Conservation (phyloP, 1,284 basidiomycete species). For the Irpex sp. region DNA sequence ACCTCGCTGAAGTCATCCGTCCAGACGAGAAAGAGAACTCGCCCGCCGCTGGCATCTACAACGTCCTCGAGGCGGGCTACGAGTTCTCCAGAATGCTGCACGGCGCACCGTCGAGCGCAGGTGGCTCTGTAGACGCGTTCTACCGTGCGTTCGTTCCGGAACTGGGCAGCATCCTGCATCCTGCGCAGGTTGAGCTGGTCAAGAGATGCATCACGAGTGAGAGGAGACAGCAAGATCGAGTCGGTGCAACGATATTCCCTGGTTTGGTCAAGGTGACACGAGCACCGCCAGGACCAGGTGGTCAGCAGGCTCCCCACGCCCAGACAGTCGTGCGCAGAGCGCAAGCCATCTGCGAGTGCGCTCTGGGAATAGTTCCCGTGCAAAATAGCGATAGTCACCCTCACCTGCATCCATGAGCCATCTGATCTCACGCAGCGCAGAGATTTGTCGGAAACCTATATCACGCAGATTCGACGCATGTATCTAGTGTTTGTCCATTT, state of each 20-base stretch:
- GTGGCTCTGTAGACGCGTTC: constrained; percentile 58
- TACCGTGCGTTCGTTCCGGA: constrained; percentile 82
- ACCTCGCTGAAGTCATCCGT: constrained; percentile 48
- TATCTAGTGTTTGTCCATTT: constrained; percentile 11
- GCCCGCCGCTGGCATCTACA: constrained; percentile 37
- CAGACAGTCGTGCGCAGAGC: constrained; percentile 77
- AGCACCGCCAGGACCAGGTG: constrained; percentile 31
- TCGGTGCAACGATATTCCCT: constrained; percentile 80
- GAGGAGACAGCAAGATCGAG: constrained; percentile 61
- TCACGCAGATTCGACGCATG: neutral
- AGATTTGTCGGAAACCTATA: neutral
- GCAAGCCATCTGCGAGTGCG: constrained; percentile 82
- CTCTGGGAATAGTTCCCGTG: constrained; percentile 35
- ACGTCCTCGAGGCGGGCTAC: constrained; percentile 67
- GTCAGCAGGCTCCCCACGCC: constrained; percentile 41
- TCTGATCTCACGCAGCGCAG: neutral
- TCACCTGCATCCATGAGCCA: neutral
- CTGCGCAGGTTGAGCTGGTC: constrained; percentile 72
- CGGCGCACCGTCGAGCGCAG: constrained; percentile 55
- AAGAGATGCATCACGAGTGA: constrained; percentile 75
- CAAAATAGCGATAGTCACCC: neutral
- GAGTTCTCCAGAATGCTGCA: constrained; percentile 81
- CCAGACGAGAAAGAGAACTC: constrained; percentile 29
- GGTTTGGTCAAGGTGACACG: constrained; percentile 76
- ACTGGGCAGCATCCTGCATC: constrained; percentile 60